phyloP scores from a whole-genome alignment of 2,329 filamentous ascomycete species.

The Fusarium cyanostomum region DNA sequence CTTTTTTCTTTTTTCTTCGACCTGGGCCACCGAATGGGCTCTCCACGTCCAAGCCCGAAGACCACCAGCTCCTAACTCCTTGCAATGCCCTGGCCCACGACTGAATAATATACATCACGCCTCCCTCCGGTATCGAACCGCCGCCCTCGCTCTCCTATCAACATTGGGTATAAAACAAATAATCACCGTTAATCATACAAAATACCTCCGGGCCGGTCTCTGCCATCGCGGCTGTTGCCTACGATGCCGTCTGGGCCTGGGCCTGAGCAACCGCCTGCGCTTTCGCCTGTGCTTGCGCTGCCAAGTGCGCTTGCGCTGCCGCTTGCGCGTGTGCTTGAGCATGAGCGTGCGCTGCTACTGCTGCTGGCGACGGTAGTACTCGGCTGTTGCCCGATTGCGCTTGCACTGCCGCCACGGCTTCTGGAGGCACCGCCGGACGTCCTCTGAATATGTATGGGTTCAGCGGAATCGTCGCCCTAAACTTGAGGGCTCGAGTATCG shows the following conservation, averaged over 20 bases:
- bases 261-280: constrained; percentile 34
- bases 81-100: constrained; percentile 47
- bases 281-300: constrained; percentile 38
- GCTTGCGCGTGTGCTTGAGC: constrained; percentile 42
- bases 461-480: constrained; percentile 67
- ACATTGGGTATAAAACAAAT: constrained; percentile 44
- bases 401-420: constrained; percentile 39
- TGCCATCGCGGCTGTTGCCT: not conserved
- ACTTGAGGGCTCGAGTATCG: constrained; percentile 67
- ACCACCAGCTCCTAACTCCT: constrained; percentile 49
- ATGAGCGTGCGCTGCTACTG: constrained; percentile 41
- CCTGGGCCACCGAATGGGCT: constrained; percentile 37
- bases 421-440: constrained; percentile 48
- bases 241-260: constrained; percentile 33
- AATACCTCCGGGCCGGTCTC: constrained; percentile 8
- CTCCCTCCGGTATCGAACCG: not conserved
- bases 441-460: constrained; percentile 54
- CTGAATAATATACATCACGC: constrained; percentile 40
- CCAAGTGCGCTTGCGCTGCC: constrained; percentile 42
- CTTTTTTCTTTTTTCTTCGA: constrained; percentile 40
- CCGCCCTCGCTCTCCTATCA: constrained; percentile 18
- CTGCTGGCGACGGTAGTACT: constrained; percentile 40
- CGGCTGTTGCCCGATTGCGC: constrained; percentile 35
- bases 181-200: constrained; percentile 42
- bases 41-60: constrained; percentile 41